Evolutionary conservation across 2,329 filamentous ascomycete genomes (phyloP).

Genomic region (Scedosporium aurantiacum): DNA sequence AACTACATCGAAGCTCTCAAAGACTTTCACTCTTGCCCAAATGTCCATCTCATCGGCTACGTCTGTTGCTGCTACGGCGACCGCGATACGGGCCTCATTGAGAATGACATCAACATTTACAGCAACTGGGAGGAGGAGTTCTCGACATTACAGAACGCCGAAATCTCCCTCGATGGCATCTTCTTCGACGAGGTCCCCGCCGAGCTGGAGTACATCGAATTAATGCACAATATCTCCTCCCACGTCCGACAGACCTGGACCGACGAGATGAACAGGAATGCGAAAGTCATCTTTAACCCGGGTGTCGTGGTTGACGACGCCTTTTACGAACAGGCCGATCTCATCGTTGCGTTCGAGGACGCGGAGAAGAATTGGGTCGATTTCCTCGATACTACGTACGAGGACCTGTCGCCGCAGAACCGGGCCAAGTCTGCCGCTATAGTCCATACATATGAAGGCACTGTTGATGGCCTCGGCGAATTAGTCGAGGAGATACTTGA

Average conservation of each 20-base stretch:
- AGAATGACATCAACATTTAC: slow-evolving; percentile 31
- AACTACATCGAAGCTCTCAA: slow-evolving; percentile 17
- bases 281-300: slow-evolving; percentile 30
- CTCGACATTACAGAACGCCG: not conserved
- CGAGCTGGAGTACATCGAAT: slow-evolving; percentile 11
- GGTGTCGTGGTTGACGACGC: slow-evolving; percentile 28
- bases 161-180: slow-evolving; percentile 30
- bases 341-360: slow-evolving; percentile 32
- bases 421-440: slow-evolving; percentile 8
- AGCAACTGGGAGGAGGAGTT: slow-evolving; percentile 27
- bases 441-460: slow-evolving; percentile 9
- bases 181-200: slow-evolving; percentile 37
- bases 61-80: slow-evolving; percentile 19
- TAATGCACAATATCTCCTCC: slow-evolving; percentile 14
- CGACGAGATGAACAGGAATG: slow-evolving; percentile 3
- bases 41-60: slow-evolving; percentile 19
- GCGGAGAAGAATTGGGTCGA: slow-evolving; percentile 9
- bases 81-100: slow-evolving; percentile 12
- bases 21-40: slow-evolving; percentile 12
- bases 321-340: slow-evolving; percentile 29
- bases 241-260: slow-evolving; percentile 15
- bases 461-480: not conserved
- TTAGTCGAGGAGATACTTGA: slow-evolving; percentile 1
- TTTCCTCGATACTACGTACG: not conserved
- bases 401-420: not conserved